These are phyloP conservation scores for Alternaria sp. DNA, from an alignment of 2,329 filamentous ascomycete species.

Conservation along the genomic window DNA sequence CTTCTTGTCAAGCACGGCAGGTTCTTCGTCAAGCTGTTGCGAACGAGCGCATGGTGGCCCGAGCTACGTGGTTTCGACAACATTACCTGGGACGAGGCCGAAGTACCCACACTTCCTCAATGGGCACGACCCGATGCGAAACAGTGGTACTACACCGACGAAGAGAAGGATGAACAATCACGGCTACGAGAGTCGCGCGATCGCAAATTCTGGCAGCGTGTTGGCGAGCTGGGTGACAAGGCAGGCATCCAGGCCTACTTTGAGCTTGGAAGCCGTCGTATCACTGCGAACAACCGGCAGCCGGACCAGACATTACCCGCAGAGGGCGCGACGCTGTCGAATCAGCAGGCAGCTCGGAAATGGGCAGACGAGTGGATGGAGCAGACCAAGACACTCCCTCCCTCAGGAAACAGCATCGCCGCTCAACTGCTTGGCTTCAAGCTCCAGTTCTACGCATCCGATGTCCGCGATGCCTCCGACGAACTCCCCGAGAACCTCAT, in stretches of 20 bases:
- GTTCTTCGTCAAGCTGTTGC: constrained; percentile 92
- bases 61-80: constrained; percentile 63
- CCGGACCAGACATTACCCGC: constrained; percentile 39
- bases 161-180: constrained; percentile 68
- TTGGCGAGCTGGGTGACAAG: constrained; percentile 63
- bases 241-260: constrained; percentile 83
- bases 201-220: constrained; percentile 77
- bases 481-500: constrained; percentile 89
- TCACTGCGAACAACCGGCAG: constrained; percentile 53
- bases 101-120: constrained; percentile 72
- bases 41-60: constrained; percentile 97
- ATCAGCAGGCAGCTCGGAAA: constrained; percentile 53
- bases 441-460: constrained; percentile 89
- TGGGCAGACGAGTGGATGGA: constrained; percentile 72
- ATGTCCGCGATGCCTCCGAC: constrained; percentile 75
- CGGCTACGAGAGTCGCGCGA: constrained; percentile 71
- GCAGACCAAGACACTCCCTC: constrained; percentile 80
- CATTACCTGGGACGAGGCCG: constrained; percentile 57
- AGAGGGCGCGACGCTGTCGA: constrained; percentile 26
- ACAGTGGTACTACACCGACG: constrained; percentile 68
- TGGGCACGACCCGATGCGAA: constrained; percentile 81
- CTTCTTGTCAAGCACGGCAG: constrained; percentile 90
- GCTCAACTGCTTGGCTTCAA: constrained; percentile 98
- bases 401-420: constrained; percentile 85
- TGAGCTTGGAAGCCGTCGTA: constrained; percentile 77